phyloP scores from a whole-genome alignment of 1,139 yeast genomes.

The Sugiyamaella pinicola region DNA sequence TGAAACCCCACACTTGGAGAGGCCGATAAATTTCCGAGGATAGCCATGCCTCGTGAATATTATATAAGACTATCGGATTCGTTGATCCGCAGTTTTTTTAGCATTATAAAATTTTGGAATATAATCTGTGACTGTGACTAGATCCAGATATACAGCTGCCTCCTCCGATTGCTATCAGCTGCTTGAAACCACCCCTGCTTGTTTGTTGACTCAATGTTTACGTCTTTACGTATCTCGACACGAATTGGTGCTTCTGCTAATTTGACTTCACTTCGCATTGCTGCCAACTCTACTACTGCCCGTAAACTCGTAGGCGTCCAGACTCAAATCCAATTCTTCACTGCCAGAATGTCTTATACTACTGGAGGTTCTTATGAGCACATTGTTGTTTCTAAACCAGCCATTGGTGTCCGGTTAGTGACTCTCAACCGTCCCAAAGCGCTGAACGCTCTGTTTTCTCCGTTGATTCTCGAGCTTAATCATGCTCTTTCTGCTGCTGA shows the following conservation, averaged over 20 bases:
- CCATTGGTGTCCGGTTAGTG: slow-evolving; percentile 50
- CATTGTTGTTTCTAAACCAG: slow-evolving; percentile 47
- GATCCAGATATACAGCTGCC: no score
- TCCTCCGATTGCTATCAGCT: no score
- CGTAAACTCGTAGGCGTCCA: background rate
- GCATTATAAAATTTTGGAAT: no score
- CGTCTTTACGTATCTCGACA: slow-evolving; percentile 8
- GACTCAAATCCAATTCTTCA: slow-evolving; percentile 1
- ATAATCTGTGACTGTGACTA: no score
- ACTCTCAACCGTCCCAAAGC: slow-evolving; percentile 66
- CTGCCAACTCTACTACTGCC: background rate
- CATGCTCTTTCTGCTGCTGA: slow-evolving; percentile 47
- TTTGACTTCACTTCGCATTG: background rate
- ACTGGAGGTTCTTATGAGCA: slow-evolving; percentile 44
- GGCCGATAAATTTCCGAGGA: slow-evolving; percentile 9
- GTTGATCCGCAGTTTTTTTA: no score
- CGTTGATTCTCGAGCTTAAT: slow-evolving; percentile 48
- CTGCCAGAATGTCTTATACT: slow-evolving; percentile 29
- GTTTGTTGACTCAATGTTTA: slow-evolving; percentile 9
- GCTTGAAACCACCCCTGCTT: no score
- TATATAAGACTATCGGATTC: no score
- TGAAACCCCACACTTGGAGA: slow-evolving; percentile 7
- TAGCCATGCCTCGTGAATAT: no score
- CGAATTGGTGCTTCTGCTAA: slow-evolving; percentile 3
- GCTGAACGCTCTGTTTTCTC: slow-evolving; percentile 63